Base-by-base conservation (phyloP, 2,329 filamentous ascomycete species). In the Chlorencoelia australis region DNA sequence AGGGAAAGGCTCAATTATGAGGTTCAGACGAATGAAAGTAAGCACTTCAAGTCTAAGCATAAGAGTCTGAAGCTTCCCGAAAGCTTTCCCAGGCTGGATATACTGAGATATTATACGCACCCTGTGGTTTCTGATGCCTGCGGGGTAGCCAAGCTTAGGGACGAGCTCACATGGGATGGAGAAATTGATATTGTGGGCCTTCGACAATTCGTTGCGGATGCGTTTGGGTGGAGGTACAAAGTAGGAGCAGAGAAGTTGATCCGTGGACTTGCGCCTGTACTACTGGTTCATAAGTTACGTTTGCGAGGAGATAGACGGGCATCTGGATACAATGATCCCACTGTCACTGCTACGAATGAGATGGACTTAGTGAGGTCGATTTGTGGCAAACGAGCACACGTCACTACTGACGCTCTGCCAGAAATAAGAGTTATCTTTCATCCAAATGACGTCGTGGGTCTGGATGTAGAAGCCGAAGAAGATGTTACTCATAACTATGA, bases 41-140 rank as follows among this genome's bases (percentile, higher is more conserved):
- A 80, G 3, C 77, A 78, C 52, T 98, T 98, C 59, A 71, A 74
- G 27, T 76, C 72, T 10, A 85, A 76, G 51, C 85, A 91, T 53
- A 81, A 75, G 44, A 72, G 75, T 2, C 61, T 95, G 30, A 65
- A 60, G 4, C 82, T 98, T 20, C 89, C 89, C 0, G 77, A 84
- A 0, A 68, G 71, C 21, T 98, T 96, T 46, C 91, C 91, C 0
- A 79, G 84, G 44, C 62, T 73, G 30, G 81, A 86, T 26, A 75
- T 94, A 6, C 63, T 96, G 14, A 71, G 82, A 8, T 94, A 85
- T 53, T 98, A 98, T 50, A 89, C 83, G 0, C 79, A 88, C 51
- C 91, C 91, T 0, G 77, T 82, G 1, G 81, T 95, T 3, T 95
- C 88, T 1, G 66, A 68, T 1, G 48, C 65, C 5, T 58, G 71